phyloP scores from a whole-genome alignment of 192 early-diverging fungal genomes.

The Mortierella alpina region DNA sequence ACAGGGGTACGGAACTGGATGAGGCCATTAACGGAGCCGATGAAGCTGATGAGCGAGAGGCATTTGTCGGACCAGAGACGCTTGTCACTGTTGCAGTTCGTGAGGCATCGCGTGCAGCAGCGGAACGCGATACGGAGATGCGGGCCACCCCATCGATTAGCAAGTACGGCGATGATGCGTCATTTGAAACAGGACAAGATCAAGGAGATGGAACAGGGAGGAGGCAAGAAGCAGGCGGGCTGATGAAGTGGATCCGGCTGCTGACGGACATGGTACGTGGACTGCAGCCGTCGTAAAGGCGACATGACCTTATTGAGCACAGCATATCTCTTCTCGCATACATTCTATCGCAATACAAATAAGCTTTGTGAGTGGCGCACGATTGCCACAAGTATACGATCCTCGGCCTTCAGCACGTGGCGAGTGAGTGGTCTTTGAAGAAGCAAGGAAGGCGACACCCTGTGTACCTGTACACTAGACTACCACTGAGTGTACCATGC shows the following conservation, averaged over 20 bases:
- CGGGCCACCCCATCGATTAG: background rate
- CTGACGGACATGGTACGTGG: conserved; percentile 26
- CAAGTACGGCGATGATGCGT: background rate
- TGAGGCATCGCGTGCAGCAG: background rate
- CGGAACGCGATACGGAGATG: conserved; percentile 4
- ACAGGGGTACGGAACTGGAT: background rate
- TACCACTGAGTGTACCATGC: too few relatives aligned
- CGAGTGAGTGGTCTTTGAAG: background rate
- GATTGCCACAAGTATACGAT: background rate
- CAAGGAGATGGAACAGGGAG: background rate
- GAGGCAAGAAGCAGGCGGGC: background rate
- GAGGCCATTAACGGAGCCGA: background rate
- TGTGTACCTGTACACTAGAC: background rate
- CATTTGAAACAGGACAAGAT: background rate
- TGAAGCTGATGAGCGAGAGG: background rate
- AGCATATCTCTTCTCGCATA: too few relatives aligned
- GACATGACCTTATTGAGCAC: too few relatives aligned
- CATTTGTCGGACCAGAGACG: background rate
- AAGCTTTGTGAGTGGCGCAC: background rate
- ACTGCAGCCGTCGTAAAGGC: background rate
- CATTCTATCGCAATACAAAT: background rate
- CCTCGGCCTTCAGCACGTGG: background rate
- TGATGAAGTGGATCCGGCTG: conserved; percentile 8
- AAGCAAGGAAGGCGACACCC: background rate
- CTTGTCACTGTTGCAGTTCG: background rate